A percentile compares a stretch with the other conserved stretches of the same genome.
Conservation (phyloP, 495 filamentous ascomycete genomes). For the Oleoguttula mirabilis region DNA sequence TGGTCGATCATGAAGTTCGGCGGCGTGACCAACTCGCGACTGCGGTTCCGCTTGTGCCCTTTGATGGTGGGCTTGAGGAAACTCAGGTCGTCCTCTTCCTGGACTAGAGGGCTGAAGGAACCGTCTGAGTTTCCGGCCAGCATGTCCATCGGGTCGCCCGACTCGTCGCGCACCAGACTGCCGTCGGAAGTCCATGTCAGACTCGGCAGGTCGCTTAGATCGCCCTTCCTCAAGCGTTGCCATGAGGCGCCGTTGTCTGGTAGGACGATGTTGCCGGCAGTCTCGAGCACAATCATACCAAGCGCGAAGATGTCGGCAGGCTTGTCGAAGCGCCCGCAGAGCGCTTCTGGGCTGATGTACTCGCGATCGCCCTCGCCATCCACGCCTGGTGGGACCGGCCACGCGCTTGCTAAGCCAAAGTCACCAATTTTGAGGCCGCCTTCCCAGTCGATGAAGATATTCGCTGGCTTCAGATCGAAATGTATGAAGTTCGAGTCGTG, state of each 20-base stretch:
- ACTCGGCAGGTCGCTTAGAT: slow-evolving; percentile 73
- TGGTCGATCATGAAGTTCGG: slow-evolving; percentile 77
- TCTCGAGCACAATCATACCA: slow-evolving; percentile 86
- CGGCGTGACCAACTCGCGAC: slow-evolving; percentile 56
- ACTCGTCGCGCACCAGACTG: slow-evolving; percentile 58
- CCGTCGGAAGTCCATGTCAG: slow-evolving; percentile 66
- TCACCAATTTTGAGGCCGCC: slow-evolving; percentile 90
- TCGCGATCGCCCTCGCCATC: slow-evolving; percentile 92
- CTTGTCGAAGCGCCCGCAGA: slow-evolving; percentile 73
- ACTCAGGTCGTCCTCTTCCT: slow-evolving; percentile 15
- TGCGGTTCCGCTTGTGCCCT: slow-evolving; percentile 30
- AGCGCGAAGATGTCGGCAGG: slow-evolving; percentile 88
- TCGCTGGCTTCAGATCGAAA: slow-evolving; percentile 90
- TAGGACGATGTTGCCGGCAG: slow-evolving; percentile 78
- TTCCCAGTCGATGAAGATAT: slow-evolving; percentile 81
- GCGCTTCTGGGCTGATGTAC: slow-evolving; percentile 87
- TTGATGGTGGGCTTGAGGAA: slow-evolving; percentile 12
- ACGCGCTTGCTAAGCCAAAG: slow-evolving; percentile 79
- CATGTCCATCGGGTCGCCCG: slow-evolving; percentile 48
- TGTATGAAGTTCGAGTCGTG: slow-evolving; percentile 84
- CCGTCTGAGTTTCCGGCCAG: slow-evolving; percentile 7
- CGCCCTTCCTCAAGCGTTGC: slow-evolving; percentile 74
- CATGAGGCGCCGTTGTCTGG: slow-evolving; percentile 85
- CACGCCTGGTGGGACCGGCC: slow-evolving; percentile 61
- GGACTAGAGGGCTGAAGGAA: slow-evolving; percentile 6